Evolutionary conservation across 1,284 basidiomycete genomes (phyloP).

Genomic region (Melampsora americana): DNA sequence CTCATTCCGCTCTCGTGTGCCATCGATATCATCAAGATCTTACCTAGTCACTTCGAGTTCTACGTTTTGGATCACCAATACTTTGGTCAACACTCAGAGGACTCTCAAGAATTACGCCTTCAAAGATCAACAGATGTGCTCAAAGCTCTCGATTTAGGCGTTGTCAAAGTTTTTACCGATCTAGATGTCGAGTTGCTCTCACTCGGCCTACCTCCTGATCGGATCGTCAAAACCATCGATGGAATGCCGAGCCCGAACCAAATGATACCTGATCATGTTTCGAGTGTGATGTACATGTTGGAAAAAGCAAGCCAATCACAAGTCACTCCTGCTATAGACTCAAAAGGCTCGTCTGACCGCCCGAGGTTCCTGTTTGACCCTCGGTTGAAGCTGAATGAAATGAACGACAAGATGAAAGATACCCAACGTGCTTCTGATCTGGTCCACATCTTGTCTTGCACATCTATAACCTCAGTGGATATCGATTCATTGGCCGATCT

Average conservation of each 20-base stretch:
- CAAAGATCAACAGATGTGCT: neutral
- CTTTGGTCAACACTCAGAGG: no score
- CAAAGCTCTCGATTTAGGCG: constrained; percentile 7
- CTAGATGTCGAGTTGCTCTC: neutral
- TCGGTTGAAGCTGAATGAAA: neutral
- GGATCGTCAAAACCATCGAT: constrained; percentile 13
- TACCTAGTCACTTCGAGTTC: constrained; percentile 7
- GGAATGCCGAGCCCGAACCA: neutral
- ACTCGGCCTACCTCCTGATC: neutral
- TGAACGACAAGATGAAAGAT: neutral
- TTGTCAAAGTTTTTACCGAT: constrained; percentile 22
- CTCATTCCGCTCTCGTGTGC: constrained; percentile 9
- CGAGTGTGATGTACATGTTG: constrained; percentile 3
- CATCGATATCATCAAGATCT: neutral
- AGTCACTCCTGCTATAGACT: neutral
- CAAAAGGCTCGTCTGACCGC: neutral
- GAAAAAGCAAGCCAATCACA: neutral
- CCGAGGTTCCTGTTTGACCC: constrained; percentile 25
- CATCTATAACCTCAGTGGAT: neutral
- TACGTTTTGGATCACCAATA: constrained; percentile 27
- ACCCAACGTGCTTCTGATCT: neutral
- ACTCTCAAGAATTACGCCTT: neutral
- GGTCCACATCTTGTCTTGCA: constrained; percentile 9
- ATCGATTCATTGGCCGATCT: constrained; percentile 49
- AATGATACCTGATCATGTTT: neutral